phyloP scores from a whole-genome alignment of 2,329 filamentous ascomycete species.

The Fusarium sp. region DNA sequence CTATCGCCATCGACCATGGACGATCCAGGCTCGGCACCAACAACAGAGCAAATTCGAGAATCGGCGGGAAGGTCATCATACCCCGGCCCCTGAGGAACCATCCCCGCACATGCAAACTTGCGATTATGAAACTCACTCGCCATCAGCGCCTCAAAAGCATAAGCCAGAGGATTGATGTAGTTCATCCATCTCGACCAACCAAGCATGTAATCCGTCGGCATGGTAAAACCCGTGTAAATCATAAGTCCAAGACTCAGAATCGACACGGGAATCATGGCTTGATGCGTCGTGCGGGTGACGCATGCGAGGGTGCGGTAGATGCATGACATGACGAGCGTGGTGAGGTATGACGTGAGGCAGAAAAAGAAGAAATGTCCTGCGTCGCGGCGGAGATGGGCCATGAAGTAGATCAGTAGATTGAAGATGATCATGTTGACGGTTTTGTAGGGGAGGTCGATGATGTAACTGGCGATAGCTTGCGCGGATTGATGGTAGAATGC shows the following conservation, averaged over 20 bases:
- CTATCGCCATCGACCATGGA: slow-evolving; percentile 65
- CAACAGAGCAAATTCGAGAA: slow-evolving; percentile 60
- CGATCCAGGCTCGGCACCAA: slow-evolving; percentile 63
- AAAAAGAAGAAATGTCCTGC: slow-evolving; percentile 69
- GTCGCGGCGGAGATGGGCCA: slow-evolving; percentile 67
- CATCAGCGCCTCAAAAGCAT: slow-evolving; percentile 50
- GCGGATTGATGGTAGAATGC: slow-evolving; percentile 47
- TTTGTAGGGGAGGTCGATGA: slow-evolving; percentile 39
- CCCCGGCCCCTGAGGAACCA: slow-evolving; percentile 50
- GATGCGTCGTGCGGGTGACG: slow-evolving; percentile 41
- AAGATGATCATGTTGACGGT: slow-evolving; percentile 40
- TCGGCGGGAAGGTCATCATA: slow-evolving; percentile 51
- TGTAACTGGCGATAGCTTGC: slow-evolving; percentile 41
- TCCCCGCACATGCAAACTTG: slow-evolving; percentile 62
- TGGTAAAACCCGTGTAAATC: slow-evolving; percentile 53
- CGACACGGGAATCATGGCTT: slow-evolving; percentile 60
- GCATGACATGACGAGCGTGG: slow-evolving; percentile 42
- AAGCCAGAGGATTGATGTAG: slow-evolving; percentile 69
- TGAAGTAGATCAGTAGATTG: slow-evolving; percentile 64
- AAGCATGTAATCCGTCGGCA: slow-evolving; percentile 40
- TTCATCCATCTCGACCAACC: slow-evolving; percentile 65
- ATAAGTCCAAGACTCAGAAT: slow-evolving; percentile 60
- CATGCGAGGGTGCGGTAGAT: slow-evolving; percentile 44
- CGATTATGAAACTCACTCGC: slow-evolving; percentile 53
- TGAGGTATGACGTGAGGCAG: slow-evolving; percentile 51